Base-by-base conservation (phyloP, 2,329 filamentous ascomycete species). In the Verticillium isaacii region DNA sequence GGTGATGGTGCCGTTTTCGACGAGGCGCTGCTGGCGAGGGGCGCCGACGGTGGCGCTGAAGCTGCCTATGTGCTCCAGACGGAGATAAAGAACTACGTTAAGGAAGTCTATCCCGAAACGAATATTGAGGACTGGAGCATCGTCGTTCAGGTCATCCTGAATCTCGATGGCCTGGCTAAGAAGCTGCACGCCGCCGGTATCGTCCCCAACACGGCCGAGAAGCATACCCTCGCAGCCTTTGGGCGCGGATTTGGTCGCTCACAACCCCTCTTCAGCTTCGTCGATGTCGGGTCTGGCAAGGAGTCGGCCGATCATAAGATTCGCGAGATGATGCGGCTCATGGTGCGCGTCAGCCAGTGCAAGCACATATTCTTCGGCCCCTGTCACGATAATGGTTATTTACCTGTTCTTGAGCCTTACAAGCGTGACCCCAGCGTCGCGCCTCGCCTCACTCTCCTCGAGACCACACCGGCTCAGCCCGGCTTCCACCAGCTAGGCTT, bases 1-100 rank as follows among this genome's bases (percentile, higher is more conserved):
- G 74, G 74, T 17, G 74, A 75, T 36, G 74, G 74, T 2, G 72
- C 72, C 14, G 63, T 74, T 19, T 76, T 76, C 55, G 67, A 67
- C 23, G 72, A 75, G 14, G 68, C 71, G 4, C 66, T 73, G 34
- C 69, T 75, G 29, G 66, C 63, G 25, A 63, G 60, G 8, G 73
- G 73, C 15, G 69, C 71, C 14, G 69, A 74, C 11, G 74, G 74
- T 32, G 74, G 74, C 55, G 65, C 66, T 9, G 64, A 69, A 12
- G 74, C 73, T 15, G 74, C 73, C 4, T 69, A 73, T 32, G 65
- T 71, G 12, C 68, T 72, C 2, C 60, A 64, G 23, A 64, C 57
- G 9, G 66, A 69, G 57, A 66, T 72, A 36, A 70, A 66, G 37
- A 63, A 64, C 5, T 67, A 71, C 25, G 57, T 68, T 17, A 67